These are phyloP conservation scores for Ocimum tenuiflorum DNA, from an alignment of 257 asterid species.

Conservation along the genomic window DNA sequence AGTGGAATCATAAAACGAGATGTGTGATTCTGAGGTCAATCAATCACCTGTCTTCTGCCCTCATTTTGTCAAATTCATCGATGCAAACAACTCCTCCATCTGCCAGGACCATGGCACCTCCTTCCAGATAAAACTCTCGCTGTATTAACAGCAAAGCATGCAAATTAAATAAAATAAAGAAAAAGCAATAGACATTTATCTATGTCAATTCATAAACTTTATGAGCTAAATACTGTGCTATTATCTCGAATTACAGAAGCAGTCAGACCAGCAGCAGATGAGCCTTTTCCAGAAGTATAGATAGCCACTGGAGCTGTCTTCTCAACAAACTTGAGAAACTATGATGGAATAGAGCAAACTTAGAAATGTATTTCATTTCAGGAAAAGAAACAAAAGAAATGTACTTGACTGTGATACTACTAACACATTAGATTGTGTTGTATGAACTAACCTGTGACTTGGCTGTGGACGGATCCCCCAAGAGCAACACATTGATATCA, in stretches of 20 bases:
- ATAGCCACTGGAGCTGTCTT: conserved; percentile 97
- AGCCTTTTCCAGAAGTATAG: conserved; percentile 97
- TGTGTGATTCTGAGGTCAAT: conserved; percentile 3
- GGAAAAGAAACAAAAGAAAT: too few species aligned
- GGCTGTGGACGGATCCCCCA: conserved; percentile 99
- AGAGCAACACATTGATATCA: conserved; percentile 85
- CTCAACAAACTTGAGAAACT: conserved; percentile 99
- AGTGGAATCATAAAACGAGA: conserved; percentile 7
- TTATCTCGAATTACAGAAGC: conserved; percentile 97
- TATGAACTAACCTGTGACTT: conserved; percentile 74
- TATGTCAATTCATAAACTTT: conserved; percentile 1
- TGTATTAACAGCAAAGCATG: conserved; percentile 19
- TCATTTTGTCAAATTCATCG: conserved; percentile 98
- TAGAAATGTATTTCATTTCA: background rate
- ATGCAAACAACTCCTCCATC: conserved; percentile 99
- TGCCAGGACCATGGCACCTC: conserved; percentile 99
- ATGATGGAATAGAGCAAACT: background rate
- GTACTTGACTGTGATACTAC: background rate
- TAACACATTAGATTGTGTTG: background rate
- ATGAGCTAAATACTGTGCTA: conserved; percentile 56
- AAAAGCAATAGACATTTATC: background rate
- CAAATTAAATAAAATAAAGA: background rate
- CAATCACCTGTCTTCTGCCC: conserved; percentile 90
- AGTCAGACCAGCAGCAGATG: conserved; percentile 99
- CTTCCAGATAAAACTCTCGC: conserved; percentile 98